A percentile compares a stretch with the other conserved stretches of the same genome.
Conservation (phyloP, 441 rosid genomes). For the Populus trichocarpa region DNA sequence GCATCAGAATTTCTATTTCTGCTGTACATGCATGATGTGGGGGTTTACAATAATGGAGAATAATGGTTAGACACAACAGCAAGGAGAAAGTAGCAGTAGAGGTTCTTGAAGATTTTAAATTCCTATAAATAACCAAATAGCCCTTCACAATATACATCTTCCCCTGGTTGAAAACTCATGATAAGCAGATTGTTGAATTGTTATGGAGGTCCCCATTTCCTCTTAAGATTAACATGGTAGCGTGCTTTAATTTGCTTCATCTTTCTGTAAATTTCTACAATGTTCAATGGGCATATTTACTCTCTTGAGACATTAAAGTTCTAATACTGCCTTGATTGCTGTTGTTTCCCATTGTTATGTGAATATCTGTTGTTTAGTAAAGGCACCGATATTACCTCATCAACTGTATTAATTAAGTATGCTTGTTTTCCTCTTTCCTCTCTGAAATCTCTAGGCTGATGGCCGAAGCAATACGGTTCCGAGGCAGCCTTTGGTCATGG, state of each 20-base stretch:
- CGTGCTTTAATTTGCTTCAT: not conserved
- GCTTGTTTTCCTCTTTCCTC: not conserved
- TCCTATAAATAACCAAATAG: not conserved
- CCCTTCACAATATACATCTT: not conserved
- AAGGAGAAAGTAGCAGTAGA: not conserved
- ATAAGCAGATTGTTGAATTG: not conserved
- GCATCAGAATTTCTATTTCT: not conserved
- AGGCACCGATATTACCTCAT: not conserved
- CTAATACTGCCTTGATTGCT: not conserved
- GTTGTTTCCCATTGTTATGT: not conserved
- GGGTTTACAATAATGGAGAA: not conserved
- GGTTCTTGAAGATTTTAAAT: not conserved
- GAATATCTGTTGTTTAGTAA: not conserved
- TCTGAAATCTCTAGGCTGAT: constrained; percentile 40
- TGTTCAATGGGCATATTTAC: not conserved
- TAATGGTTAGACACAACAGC: not conserved
- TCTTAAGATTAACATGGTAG: not conserved
- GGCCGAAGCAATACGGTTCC: constrained; percentile 29
- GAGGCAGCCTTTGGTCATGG: constrained; percentile 37
- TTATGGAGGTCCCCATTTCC: not conserved
- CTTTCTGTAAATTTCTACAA: not conserved
- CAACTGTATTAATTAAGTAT: not conserved
- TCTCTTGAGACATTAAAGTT: not conserved
- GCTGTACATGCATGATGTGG: not conserved
- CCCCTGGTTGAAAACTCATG: constrained; percentile 1